These are phyloP conservation scores for Allodekkera sacchari DNA, from an alignment of 805 yeast genomes.

Conservation along the genomic window DNA sequence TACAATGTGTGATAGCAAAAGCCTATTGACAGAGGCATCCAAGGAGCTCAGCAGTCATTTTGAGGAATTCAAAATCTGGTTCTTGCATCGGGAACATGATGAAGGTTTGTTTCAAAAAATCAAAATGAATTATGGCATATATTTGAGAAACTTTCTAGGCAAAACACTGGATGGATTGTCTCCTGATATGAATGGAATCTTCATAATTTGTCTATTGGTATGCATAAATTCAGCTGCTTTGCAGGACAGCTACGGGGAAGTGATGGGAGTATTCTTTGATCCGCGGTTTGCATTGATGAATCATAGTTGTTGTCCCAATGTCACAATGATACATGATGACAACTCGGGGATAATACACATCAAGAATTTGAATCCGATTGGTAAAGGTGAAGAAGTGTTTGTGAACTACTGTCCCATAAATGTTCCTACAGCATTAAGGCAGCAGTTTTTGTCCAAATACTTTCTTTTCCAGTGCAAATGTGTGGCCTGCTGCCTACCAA, in stretches of 20 bases:
- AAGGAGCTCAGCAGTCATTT: constrained; percentile 16
- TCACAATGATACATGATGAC: constrained; percentile 16
- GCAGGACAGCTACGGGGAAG: constrained; percentile 19
- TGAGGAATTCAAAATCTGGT: constrained; percentile 7
- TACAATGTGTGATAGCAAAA: neutral
- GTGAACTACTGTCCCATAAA: constrained; percentile 23
- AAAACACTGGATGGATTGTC: neutral
- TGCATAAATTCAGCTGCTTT: constrained; percentile 24
- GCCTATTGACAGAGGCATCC: constrained; percentile 4
- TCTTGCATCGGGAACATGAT: constrained; percentile 5
- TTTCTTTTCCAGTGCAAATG: constrained; percentile 31
- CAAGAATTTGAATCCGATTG: constrained; percentile 14
- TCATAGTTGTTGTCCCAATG: constrained; percentile 34
- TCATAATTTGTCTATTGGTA: constrained; percentile 12
- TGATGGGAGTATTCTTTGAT: constrained; percentile 29
- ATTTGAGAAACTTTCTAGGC: constrained; percentile 5
- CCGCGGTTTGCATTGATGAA: constrained; percentile 30
- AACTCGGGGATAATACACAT: constrained; percentile 10
- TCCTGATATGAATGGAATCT: constrained; percentile 9
- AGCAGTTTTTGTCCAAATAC: constrained; percentile 18
- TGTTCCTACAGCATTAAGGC: constrained; percentile 23
- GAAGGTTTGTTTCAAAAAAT: constrained; percentile 9
- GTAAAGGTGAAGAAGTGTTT: constrained; percentile 20
- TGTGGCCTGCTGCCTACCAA: constrained; percentile 13
- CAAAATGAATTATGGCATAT: constrained; percentile 8